Evolutionary conservation across 2,329 filamentous ascomycete genomes (phyloP), one percentile per base, ranked within the genome.

Genomic region (Cladosporium sp.): DNA sequence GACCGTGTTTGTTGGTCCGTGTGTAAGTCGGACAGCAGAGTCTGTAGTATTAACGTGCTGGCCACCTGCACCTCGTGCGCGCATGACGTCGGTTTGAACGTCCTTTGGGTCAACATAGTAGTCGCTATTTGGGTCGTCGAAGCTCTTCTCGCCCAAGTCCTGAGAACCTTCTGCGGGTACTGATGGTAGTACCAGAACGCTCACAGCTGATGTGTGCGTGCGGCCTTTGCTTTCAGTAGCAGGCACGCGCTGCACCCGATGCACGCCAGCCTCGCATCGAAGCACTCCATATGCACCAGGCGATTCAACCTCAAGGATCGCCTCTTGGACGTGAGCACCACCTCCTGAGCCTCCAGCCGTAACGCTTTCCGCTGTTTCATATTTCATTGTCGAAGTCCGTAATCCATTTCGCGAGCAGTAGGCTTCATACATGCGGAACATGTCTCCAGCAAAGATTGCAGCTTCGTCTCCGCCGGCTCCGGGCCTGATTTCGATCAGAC

Each of bases 31-130:
- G 61, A 99, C 90, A 3, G 94, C 94, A 30, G 91, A 96, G 77
- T 99, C 94, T 0, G 94, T 99, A 73, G 93, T 97, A 77, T 99
- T 99, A 71, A 99, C 94, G 75, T 99, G 94, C 77, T 99, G 94
- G 0, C 94, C 94, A 34, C 94, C 94, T 0, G 94, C 93, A 60
- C 94, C 94, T 47, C 90, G 81, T 0, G 94, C 92, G 15, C 92
- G 84, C 92, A 97, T 96, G 61, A 92, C 90, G 71, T 99, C 94
- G 19, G 85, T 80, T 54, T 82, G 82, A 22, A 99, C 91, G 60
- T 99, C 93, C 61, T 86, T 82, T 5, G 89, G 85, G 69, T 95
- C 85, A 60, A 99, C 82, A 76, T 92, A 96, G 76, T 96, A 97
- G 71, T 97, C 89, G 73, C 90, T 96, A 58, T 87, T 88, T 0